These are phyloP conservation scores for Erigeron philadelphicus DNA, from an alignment of 140 eudicot genomes.

Conservation along the genomic window DNA sequence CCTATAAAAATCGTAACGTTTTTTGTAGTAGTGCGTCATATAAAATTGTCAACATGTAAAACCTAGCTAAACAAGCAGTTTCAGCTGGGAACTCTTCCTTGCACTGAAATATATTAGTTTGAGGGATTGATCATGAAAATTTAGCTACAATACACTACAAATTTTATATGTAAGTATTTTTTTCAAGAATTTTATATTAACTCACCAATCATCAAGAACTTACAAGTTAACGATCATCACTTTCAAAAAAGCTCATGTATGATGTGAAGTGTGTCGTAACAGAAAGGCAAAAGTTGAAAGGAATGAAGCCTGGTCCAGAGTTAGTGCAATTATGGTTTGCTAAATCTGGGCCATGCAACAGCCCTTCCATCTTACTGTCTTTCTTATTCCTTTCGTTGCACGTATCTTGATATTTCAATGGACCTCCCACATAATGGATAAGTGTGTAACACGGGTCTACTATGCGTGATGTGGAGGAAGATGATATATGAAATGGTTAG, in stretches of 20 bases:
- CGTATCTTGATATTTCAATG: not conserved
- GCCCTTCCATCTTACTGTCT: conserved; percentile 17
- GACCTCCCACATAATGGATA: not conserved
- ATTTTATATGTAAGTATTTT: not conserved
- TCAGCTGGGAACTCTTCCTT: not conserved
- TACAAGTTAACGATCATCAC: not conserved
- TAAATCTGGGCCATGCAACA: conserved; percentile 12
- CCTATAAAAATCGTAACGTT: no score
- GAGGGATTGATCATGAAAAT: not conserved
- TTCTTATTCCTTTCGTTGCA: not conserved
- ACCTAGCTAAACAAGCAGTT: no score
- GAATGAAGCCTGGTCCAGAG: conserved; percentile 23
- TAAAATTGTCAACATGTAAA: no score
- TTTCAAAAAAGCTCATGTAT: not conserved
- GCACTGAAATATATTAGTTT: not conserved
- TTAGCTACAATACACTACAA: not conserved
- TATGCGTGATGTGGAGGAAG: not conserved
- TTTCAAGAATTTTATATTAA: not conserved
- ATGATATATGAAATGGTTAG: not conserved
- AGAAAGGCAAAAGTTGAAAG: conserved; percentile 18
- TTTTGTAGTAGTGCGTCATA: no score
- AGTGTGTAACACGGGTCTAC: not conserved
- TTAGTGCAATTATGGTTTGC: not conserved
- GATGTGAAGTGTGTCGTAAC: not conserved
- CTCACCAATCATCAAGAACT: not conserved